Base-by-base conservation (phyloP, 1,284 basidiomycete genomes). In the Ustilago bromivora region DNA sequence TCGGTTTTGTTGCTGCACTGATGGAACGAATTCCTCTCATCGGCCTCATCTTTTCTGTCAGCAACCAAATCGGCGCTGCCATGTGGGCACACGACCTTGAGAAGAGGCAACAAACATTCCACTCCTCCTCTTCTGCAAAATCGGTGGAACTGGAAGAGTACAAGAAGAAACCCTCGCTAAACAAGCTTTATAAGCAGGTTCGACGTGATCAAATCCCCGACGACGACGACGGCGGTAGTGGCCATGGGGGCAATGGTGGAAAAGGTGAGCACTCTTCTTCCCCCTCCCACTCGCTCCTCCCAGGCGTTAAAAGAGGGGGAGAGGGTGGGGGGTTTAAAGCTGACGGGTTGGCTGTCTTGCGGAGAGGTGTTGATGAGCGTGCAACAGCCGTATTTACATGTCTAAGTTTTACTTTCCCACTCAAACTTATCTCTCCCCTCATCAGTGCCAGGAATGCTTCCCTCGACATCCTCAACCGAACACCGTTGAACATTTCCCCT, bases 371-470 rank as follows among this genome's bases (percentile, higher is more conserved):
- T 3, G 7, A n/a, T 2, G 31, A 46, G n/a, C 7, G n/a, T n/a
- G 19, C 47, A 17, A 43, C 49, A 19, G 72, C 65, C 4, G 58
- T 72, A 69, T 93, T 98, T 86, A 90, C 92, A 2, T 90, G 93
- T 75, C 88, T 96, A 15, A 91, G 91, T 17, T 94, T 92, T 52
- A 89, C 91, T 3, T 98, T 98, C 85, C 96, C 96, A 3, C 89
- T 98, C 80, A 98, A 98, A 87, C 90, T 98, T 28, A 89, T 98
- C 70, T 91, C 93, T 3, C 94, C 95, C 1, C 76, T 84, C 2
- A 78, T 87, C 2, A 85, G 87, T 23, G 86, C 87, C 10, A 84
- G 87, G 67, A 87, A 87, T 0, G 58, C 83, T 8, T 74, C 85
- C 59, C 66, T 59, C 40, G 59, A 60, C 31, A 11, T 47, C 15